Base-by-base conservation (phyloP, 306 rosid genomes). In the Medicago ruthenica region DNA sequence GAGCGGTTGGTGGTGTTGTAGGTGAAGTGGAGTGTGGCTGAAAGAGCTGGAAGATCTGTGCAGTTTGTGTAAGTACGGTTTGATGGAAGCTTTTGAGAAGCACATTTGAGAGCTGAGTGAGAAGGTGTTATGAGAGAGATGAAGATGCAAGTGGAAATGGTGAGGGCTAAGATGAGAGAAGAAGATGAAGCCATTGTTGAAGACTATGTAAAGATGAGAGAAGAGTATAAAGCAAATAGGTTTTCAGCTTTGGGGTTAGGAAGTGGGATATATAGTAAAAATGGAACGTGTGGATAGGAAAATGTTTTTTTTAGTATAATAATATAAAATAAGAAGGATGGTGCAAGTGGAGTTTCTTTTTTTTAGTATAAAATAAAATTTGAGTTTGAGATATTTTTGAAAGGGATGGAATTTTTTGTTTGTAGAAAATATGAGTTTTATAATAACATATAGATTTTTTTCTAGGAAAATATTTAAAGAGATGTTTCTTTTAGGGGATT, bases 21-120 rank as follows among this genome's bases (percentile, higher is more conserved):
- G 67, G 87, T 65, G 89, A 74, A 86, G 70, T 88, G 97, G 54
- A 95, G 90, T 54, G 62, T 76, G 11, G 96, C 80, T 3, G 60
- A 16, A 2, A 95, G 87, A 1, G 20, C 0, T 0, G 92, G 75
- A 31, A 95, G 96, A 65, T 83, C 81, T 44, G 79, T 51, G 87
- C 97, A 95, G 63, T 85, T 83, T 3, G 84, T 0, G 86, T 57
- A 95, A 16, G 54, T 20, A 4, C 59, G 79, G 57, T 81, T 85
- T 13, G 21, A 7, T 6, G 83, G 36, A 65, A 90, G 84, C 53
- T 75, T 79, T 21, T 73, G 91, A 0, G 96, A 17, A 5, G 73
- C 20, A 47, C 98, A 95, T 18, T 65, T 76, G 5, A 27, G 71
- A 21, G 98, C 83, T 4, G 98, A 83, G 16, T 61, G 13, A 0